Evolutionary conservation across 2,329 filamentous ascomycete species (phyloP), one percentile per base, ranked within the genome.

Genomic region (Fusarium ramigenum): DNA sequence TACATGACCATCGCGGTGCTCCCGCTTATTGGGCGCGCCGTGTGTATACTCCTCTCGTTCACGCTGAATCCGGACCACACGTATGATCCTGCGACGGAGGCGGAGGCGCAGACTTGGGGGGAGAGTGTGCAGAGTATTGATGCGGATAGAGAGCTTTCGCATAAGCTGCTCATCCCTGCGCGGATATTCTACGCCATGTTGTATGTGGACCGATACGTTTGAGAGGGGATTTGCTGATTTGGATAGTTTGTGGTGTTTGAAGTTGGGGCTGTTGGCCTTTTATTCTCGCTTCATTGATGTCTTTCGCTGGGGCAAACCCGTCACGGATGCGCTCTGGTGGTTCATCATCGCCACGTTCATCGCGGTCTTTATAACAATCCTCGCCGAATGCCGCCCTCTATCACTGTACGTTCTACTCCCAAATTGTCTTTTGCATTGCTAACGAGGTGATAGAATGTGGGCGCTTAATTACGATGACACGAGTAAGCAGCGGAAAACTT

Each of bases 1-100:
- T 80, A 79, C 73, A 80, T 80, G 77, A 78, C 77, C 21, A 69
- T 80, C 12, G 78, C 79, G 9, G 70, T 80, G 10, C 47, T 80
- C 1, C 79, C 79, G 19, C 78, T 80, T 23, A 60, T 79, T 63
- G 78, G 66, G 9, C 78, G 79, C 25, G 76, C 78, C 2, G 18
- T 68, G 16, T 76, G 75, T 44, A 80, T 80, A 50, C 21, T 67
- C 4, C 11, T 69, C 10, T 77, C 71, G 36, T 80, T 79, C 46
- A 16, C 57, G 8, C 77, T 80, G 37, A 79, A 80, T 47, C 78
- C 78, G 28, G 50, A 32, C 21, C 79, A 80, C 44, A 73, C 74
- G 7, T 74, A 74, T n/a, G 47, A 68, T 11, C 74, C 68, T 10
- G 70, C 74, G 25, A 77, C 76, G 23, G 49, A 69, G 7, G 73